Evolutionary conservation across 805 yeast genomes (phyloP).

Genomic region (Jamesozyma lodderae): DNA sequence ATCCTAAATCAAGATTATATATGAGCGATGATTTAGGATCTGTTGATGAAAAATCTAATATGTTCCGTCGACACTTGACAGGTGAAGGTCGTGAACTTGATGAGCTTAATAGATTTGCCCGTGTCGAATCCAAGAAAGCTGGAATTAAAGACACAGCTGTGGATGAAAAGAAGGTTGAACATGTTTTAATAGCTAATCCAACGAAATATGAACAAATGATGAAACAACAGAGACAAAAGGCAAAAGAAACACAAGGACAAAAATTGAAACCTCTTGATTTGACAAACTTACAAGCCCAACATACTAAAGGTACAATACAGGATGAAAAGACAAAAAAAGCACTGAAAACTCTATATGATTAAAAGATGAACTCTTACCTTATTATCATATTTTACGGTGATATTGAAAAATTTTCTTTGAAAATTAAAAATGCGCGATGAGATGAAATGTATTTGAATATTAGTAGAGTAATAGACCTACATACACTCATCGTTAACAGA

Average conservation of each 20-base stretch:
- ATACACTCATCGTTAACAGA: too few relatives aligned
- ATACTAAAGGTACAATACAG: slow-evolving; percentile 18
- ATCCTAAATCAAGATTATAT: slow-evolving; percentile 43
- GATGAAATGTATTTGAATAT: too few relatives aligned
- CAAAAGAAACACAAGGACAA: background rate
- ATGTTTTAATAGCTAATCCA: slow-evolving; percentile 31
- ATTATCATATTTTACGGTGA: background rate
- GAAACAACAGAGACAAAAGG: slow-evolving; percentile 2
- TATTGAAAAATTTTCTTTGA: slow-evolving; percentile 4
- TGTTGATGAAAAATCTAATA: slow-evolving; percentile 33
- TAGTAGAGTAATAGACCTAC: too few relatives aligned
- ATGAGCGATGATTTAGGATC: slow-evolving; percentile 29
- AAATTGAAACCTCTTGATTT: background rate
- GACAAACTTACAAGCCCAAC: slow-evolving; percentile 11
- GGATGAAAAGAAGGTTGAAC: slow-evolving; percentile 19
- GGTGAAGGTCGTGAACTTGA: slow-evolving; percentile 52
- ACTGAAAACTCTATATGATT: slow-evolving; percentile 20
- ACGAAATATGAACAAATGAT: slow-evolving; percentile 26
- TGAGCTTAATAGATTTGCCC: slow-evolving; percentile 41
- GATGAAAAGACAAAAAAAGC: slow-evolving; percentile 9
- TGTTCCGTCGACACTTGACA: slow-evolving; percentile 45
- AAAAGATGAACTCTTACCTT: background rate
- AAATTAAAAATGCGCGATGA: slow-evolving; percentile 7
- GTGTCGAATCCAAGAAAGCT: slow-evolving; percentile 32
- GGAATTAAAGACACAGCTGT: slow-evolving; percentile 24